These are phyloP conservation scores for Lentinula boryana DNA, from an alignment of 768 basidiomycete species.

Conservation along the genomic window DNA sequence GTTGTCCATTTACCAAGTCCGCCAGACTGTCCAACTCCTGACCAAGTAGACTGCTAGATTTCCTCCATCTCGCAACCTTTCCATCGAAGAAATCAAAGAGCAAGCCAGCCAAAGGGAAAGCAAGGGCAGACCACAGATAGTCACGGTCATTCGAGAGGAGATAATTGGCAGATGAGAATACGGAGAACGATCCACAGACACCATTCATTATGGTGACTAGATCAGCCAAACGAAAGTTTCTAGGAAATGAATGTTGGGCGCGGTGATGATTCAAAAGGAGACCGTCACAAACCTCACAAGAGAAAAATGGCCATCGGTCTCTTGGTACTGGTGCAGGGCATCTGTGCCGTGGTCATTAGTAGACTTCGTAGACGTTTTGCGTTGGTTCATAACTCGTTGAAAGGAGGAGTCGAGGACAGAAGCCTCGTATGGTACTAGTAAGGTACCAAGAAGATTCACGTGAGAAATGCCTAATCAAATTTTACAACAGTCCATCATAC, in stretches of 20 bases:
- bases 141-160: conserved; percentile 72
- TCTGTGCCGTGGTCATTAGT: conserved; percentile 24
- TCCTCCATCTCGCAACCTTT: conserved; percentile 96
- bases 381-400: conserved; percentile 37
- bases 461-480: not conserved
- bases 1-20: conserved; percentile 64
- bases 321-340: conserved; percentile 74
- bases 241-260: conserved; percentile 25
- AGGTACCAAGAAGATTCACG: not conserved
- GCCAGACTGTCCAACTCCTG: conserved; percentile 97
- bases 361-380: conserved; percentile 32
- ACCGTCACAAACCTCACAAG: conserved; percentile 72
- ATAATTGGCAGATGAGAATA: conserved; percentile 91
- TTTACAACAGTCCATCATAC: not conserved
- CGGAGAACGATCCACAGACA: conserved; percentile 92
- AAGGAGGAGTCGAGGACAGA: conserved; percentile 8
- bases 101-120: conserved; percentile 86
- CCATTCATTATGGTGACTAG: conserved; percentile 99
- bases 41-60: conserved; percentile 90
- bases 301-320: conserved; percentile 94
- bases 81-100: conserved; percentile 98
- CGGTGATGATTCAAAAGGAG: conserved; percentile 7
- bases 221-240: conserved; percentile 97
- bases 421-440: not conserved
- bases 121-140: conserved; percentile 82